phyloP scores from a whole-genome alignment of 2,329 filamentous ascomycete species.

The Cladosporium sp. region DNA sequence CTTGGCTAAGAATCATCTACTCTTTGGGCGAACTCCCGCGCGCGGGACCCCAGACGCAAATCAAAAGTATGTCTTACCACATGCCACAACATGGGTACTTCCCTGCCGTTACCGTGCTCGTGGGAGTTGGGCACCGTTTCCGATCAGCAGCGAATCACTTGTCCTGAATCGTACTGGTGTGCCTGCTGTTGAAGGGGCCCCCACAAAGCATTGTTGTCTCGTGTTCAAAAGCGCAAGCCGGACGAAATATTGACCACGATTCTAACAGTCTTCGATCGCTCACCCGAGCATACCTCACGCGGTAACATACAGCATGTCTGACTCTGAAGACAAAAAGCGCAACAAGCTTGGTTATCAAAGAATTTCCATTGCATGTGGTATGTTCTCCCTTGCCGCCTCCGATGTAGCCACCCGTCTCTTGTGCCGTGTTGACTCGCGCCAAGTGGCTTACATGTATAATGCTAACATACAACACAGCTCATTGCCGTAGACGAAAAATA shows the following conservation, averaged over 20 bases:
- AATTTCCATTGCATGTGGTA: slow-evolving; percentile 91
- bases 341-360: slow-evolving; percentile 96
- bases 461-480: slow-evolving; percentile 53
- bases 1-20: background rate
- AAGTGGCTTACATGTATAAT: slow-evolving; percentile 10
- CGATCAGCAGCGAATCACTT: background rate
- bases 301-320: slow-evolving; percentile 43
- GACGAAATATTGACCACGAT: slow-evolving; percentile 36
- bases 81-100: background rate
- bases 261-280: slow-evolving; percentile 37
- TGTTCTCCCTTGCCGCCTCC: slow-evolving; percentile 12
- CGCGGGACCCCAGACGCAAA: slow-evolving; percentile 6
- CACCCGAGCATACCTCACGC: slow-evolving; percentile 45
- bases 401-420: background rate
- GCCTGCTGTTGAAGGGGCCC: slow-evolving; percentile 2
- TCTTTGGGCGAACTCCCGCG: background rate
- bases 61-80: slow-evolving; percentile 12
- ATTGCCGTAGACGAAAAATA: slow-evolving; percentile 91
- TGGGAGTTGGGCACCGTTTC: slow-evolving; percentile 3
- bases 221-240: slow-evolving; percentile 22
- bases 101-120: background rate
- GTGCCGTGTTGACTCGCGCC: slow-evolving; percentile 11
- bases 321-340: slow-evolving; percentile 61
- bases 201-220: slow-evolving; percentile 10
- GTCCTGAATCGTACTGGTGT: slow-evolving; percentile 1